Evolutionary conservation across 257 asterid genomes (phyloP), one percentile per base, ranked within the genome.

Genomic region (Solanum chilense): DNA sequence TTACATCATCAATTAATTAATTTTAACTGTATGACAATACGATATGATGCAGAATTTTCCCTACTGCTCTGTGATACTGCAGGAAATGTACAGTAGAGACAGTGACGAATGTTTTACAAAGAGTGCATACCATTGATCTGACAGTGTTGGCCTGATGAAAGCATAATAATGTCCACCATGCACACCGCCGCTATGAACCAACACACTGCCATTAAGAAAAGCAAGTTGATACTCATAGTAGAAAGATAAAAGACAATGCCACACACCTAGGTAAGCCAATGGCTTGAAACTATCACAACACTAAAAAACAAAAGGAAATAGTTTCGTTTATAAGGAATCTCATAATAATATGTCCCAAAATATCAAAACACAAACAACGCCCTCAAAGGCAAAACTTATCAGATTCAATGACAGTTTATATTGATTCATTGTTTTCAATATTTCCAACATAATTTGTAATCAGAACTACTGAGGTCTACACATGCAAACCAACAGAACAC

Each of bases 121-220:
- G 52, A 87, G 73, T 25, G 56, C 92, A 81, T 96, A 97, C 99
- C 99, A 97, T 78, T 93, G 98, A 86, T 96, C 98, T 81, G 98
- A 92, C 77, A 96, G 95, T 29, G 97, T 96, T 16, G 99, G 99
- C 91, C 99, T 95, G 94, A 96, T 97, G 92, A 92, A 97, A 87
- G 99, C 99, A 93, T 96, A 96, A 91, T 97, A 97, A 86, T 96
- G 99, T 86, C 99, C 99, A 84, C 99, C 99, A 66, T 97, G 99
- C 88, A 96, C 98, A 42, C 99, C 98, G 27, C 99, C 99, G 8
- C 99, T 96, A 89, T 97, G 99, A 85, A 97, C 99, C 95, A 97
- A 86, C 86, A 97, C 99, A 92, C 99, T 97, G 98, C 87, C 70
- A 89, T 44, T 82, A 83, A 87, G 41, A 86, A 45, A 71, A 69